phyloP scores from a whole-genome alignment of 805 yeast species.

The Pichia membranifaciens region DNA sequence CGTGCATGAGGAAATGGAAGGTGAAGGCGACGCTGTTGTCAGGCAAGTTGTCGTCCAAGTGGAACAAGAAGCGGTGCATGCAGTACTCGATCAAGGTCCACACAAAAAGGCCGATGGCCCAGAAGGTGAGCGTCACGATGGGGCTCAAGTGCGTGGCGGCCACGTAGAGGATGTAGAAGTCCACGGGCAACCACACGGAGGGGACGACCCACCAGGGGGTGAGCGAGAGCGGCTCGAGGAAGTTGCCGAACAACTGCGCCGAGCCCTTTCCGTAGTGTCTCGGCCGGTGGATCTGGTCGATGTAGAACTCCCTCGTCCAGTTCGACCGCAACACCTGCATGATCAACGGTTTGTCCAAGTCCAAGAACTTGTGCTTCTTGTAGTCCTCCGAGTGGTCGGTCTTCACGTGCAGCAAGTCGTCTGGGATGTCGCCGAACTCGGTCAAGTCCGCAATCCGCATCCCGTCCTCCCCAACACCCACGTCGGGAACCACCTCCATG shows the following conservation, averaged over 20 bases:
- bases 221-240: constrained; percentile 82
- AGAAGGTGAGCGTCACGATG: constrained; percentile 47
- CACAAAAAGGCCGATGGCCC: constrained; percentile 74
- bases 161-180: constrained; percentile 52
- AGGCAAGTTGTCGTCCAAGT: constrained; percentile 82
- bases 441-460: constrained; percentile 42
- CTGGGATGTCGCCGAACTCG: constrained; percentile 61
- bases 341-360: constrained; percentile 74
- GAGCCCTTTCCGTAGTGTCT: constrained; percentile 97
- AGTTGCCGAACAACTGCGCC: constrained; percentile 92
- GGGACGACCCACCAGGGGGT: constrained; percentile 98
- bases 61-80: constrained; percentile 89
- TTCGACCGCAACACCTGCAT: constrained; percentile 70
- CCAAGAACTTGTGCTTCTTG: constrained; percentile 77
- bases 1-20: constrained; percentile 86
- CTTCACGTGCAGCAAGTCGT: constrained; percentile 63
- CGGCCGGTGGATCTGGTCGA: constrained; percentile 96
- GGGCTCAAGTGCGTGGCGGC: constrained; percentile 50
- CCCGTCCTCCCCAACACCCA: constrained; percentile 15
- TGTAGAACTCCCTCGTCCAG: constrained; percentile 82
- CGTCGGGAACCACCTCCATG: constrained; percentile 36
- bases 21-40: constrained; percentile 69
- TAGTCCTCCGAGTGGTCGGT: constrained; percentile 75
- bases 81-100: constrained; percentile 92
- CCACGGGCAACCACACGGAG: constrained; percentile 77